Conservation (phyloP, 225 moss, liverwort and hornwort genomes). For the Marchantia polymorpha region DNA sequence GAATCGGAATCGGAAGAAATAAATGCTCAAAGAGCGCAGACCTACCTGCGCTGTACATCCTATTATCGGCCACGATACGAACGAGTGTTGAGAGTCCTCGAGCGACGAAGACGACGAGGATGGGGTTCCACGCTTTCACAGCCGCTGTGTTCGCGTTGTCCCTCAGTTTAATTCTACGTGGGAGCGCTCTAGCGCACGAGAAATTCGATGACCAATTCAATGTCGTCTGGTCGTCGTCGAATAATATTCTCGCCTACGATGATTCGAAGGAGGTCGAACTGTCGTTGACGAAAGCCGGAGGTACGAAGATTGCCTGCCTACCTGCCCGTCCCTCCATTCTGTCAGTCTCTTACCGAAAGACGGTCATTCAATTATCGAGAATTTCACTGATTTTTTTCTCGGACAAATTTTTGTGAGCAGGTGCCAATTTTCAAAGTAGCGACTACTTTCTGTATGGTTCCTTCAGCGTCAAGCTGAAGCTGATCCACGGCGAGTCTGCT, state of each 20-base stretch:
- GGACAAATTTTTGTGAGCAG: not conserved
- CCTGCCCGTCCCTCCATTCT: not conserved
- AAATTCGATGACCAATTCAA: slow-evolving; percentile 38
- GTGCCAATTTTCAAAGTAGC: slow-evolving; percentile 43
- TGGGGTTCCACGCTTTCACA: not conserved
- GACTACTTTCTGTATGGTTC: slow-evolving; percentile 34
- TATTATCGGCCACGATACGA: not conserved
- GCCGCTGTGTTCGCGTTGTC: not conserved
- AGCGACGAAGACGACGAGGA: not conserved
- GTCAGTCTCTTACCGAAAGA: not conserved
- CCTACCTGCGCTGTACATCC: not conserved
- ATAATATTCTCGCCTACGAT: slow-evolving; percentile 35
- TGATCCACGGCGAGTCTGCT: slow-evolving; percentile 42
- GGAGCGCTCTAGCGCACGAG: not conserved
- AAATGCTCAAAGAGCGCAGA: not conserved
- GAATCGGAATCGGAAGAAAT: not conserved
- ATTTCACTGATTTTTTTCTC: not conserved
- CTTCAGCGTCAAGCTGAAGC: slow-evolving; percentile 38
- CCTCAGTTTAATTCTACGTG: not conserved
- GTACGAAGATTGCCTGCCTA: slow-evolving; percentile 6
- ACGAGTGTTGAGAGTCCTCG: not conserved
- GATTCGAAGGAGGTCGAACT: slow-evolving; percentile 31
- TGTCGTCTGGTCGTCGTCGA: slow-evolving; percentile 34
- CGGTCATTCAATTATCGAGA: not conserved
- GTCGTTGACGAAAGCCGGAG: slow-evolving; percentile 34